Evolutionary conservation across 1,284 basidiomycete genomes (phyloP).

Genomic region (Trametes hirsuta): DNA sequence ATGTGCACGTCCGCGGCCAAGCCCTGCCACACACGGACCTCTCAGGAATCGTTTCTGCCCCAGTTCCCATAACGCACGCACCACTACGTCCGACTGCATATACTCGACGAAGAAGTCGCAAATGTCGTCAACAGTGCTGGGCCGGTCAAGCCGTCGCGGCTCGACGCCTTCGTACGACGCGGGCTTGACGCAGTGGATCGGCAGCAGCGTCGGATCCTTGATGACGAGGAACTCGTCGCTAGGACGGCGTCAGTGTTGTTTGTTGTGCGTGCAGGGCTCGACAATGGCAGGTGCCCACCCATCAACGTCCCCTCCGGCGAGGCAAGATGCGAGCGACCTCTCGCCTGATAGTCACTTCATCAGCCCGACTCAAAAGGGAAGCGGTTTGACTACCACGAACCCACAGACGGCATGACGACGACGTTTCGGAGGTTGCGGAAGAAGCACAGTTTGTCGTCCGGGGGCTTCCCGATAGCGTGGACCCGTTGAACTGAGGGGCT

Average conservation of each 20-base stretch:
- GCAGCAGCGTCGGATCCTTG: conserved; percentile 49
- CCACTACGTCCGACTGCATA: conserved; percentile 78
- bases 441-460: conserved; percentile 54
- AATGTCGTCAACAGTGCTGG: conserved; percentile 73
- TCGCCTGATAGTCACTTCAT: conserved; percentile 42
- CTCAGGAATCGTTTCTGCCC: background rate
- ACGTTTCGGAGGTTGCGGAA: conserved; percentile 70
- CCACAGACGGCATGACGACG: conserved; percentile 70
- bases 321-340: conserved; percentile 66
- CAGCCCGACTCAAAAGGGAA: background rate
- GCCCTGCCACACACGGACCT: conserved; percentile 46
- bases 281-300: conserved; percentile 47
- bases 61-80: conserved; percentile 28
- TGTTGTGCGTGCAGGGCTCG: background rate
- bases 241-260: background rate
- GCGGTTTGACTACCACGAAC: conserved; percentile 39
- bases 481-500: conserved; percentile 62
- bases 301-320: conserved; percentile 77
- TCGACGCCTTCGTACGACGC: conserved; percentile 50
- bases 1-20: conserved; percentile 68
- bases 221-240: conserved; percentile 42
- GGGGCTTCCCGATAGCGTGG: conserved; percentile 71
- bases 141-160: conserved; percentile 37
- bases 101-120: conserved; percentile 84
- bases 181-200: conserved; percentile 50